Conservation (phyloP, 208 protist species). For the Acanthamoeba culbertsoni region DNA sequence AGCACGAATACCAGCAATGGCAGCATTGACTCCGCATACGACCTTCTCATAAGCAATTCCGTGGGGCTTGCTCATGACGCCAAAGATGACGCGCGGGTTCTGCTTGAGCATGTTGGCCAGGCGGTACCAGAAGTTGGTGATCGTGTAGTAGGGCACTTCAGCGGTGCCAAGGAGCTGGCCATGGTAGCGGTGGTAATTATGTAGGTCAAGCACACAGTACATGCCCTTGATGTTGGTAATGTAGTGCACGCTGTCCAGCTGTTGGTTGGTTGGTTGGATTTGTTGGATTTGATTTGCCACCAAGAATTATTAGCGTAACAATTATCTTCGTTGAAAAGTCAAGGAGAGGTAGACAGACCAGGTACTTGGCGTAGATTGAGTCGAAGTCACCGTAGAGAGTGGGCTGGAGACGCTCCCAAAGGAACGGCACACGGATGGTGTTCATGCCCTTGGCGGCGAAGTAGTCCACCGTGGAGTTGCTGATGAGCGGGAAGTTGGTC, state of each 20-base stretch:
- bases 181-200: not conserved
- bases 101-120: not conserved
- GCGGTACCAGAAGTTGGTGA: not conserved
- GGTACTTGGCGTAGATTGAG: not conserved
- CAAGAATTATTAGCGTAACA: too few species aligned
- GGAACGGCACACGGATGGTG: not conserved
- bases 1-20: not conserved
- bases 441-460: not conserved
- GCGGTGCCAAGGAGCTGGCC: not conserved
- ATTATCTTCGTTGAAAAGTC: not conserved
- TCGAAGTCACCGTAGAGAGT: not conserved
- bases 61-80: not conserved
- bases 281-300: too few species aligned
- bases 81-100: not conserved
- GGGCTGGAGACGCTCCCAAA: not conserved
- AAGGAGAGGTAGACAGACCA: not conserved
- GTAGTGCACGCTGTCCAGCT: not conserved
- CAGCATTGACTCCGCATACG: not conserved
- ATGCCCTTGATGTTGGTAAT: not conserved
- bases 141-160: not conserved
- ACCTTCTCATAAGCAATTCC: not conserved
- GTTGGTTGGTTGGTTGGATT: not conserved
- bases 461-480: not conserved
- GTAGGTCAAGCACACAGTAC: not conserved
- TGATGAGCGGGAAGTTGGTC: not conserved